Percentiles rank a stretch among this genome's conserved stretches.
Evolutionary conservation across 2,329 filamentous ascomycete species (phyloP).

Genomic region (Xylariaceae sp.): DNA sequence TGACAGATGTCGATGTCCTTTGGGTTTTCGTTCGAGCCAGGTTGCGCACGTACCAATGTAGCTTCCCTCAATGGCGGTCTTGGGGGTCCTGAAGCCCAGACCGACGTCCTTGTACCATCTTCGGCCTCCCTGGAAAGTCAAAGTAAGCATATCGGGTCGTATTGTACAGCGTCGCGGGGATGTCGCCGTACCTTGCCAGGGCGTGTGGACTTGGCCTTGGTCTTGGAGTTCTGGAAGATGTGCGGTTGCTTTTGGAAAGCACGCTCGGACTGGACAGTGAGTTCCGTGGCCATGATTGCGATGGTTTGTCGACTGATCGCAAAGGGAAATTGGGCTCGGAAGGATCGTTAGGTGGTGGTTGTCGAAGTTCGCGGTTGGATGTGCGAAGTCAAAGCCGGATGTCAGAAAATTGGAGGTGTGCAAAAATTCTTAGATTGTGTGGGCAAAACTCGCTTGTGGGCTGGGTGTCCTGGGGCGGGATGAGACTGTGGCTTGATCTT

Average conservation of each 20-base stretch:
- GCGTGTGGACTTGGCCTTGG: slow-evolving; percentile 76
- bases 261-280: slow-evolving; percentile 99
- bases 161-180: background rate
- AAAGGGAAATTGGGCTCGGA: slow-evolving; percentile 30
- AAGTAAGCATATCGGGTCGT: background rate
- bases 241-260: slow-evolving; percentile 99
- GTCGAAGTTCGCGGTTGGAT: slow-evolving; percentile 8
- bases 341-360: slow-evolving; percentile 19
- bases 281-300: slow-evolving; percentile 90
- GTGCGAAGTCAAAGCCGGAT: slow-evolving; percentile 9
- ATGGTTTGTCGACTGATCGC: slow-evolving; percentile 33
- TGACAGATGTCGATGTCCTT: background rate
- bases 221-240: slow-evolving; percentile 99
- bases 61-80: slow-evolving; percentile 95
- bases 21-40: background rate
- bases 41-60: slow-evolving; percentile 83
- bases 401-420: slow-evolving; percentile 17
- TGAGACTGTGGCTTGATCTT: background rate
- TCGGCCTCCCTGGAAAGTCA: slow-evolving; percentile 21
- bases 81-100: slow-evolving; percentile 98
- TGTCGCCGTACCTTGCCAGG: slow-evolving; percentile 74
- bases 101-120: slow-evolving; percentile 97
- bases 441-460: slow-evolving; percentile 18
- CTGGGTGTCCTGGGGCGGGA: background rate
- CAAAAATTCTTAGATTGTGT: slow-evolving; percentile 16